Percentiles rank a stretch among this genome's conserved stretches.
Evolutionary conservation across 148 eudicot genomes (phyloP).

Genomic region (Rhododendron williamsianum): DNA sequence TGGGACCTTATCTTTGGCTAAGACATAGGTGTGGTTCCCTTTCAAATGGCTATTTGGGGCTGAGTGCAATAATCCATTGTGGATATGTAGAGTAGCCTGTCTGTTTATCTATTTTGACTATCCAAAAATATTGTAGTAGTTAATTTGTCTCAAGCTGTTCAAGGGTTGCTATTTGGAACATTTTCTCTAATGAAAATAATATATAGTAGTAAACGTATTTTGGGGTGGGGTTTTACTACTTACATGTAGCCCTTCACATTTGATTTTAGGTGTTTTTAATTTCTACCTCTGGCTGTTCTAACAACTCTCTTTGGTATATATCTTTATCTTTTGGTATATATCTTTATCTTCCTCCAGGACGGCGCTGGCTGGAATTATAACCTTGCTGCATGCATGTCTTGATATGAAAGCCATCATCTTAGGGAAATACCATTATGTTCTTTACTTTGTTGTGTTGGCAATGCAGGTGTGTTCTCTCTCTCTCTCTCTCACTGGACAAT

Average conservation of each 20-base stretch:
- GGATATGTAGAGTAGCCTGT: background rate
- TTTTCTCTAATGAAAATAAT: background rate
- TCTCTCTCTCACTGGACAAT: background rate
- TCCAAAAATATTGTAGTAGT: background rate
- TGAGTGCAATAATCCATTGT: background rate
- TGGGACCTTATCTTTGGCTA: background rate
- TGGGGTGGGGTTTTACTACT: background rate
- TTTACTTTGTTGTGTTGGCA: slow-evolving; percentile 79
- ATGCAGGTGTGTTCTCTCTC: slow-evolving; percentile 60
- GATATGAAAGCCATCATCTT: slow-evolving; percentile 78
- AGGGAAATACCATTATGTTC: slow-evolving; percentile 85
- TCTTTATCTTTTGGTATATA: background rate
- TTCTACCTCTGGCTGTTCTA: background rate
- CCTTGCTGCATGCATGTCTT: slow-evolving; percentile 72
- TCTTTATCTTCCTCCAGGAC: slow-evolving; percentile 32
- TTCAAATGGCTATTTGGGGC: background rate
- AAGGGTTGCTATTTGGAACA: background rate
- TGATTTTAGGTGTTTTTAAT: background rate
- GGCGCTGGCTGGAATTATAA: slow-evolving; percentile 82
- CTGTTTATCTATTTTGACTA: background rate
- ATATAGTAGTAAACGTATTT: background rate
- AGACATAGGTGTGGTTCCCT: background rate
- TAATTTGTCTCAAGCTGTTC: background rate
- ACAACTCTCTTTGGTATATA: background rate
- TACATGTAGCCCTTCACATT: background rate